Percentiles rank a stretch among this genome's conserved stretches.
phyloP scores from a whole-genome alignment of 345 rosid species.

The Dipteronia dyeriana region DNA sequence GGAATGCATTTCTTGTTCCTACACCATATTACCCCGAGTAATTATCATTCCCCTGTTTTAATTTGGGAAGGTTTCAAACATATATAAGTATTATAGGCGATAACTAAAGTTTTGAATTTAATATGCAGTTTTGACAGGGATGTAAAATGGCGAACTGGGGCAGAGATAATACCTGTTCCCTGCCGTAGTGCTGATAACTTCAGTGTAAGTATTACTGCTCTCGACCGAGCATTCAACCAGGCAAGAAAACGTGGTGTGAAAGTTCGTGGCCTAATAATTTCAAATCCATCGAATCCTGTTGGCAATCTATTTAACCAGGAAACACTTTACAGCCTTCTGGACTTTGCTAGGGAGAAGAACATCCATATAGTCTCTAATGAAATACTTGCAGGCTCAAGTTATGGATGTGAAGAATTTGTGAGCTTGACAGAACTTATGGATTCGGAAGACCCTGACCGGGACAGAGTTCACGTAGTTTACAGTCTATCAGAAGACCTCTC shows the following conservation, averaged over 20 bases:
- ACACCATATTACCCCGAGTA: slow-evolving; percentile 86
- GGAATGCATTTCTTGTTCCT: slow-evolving; percentile 93
- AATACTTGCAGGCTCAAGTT: slow-evolving; percentile 62
- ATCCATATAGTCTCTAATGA: slow-evolving; percentile 81
- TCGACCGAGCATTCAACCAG: slow-evolving; percentile 81
- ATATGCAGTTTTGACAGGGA: slow-evolving; percentile 74
- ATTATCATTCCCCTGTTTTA: not conserved
- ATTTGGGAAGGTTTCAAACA: slow-evolving; percentile 9
- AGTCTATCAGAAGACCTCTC: slow-evolving; percentile 73
- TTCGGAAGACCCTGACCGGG: slow-evolving; percentile 57
- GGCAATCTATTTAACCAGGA: slow-evolving; percentile 61
- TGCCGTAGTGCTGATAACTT: slow-evolving; percentile 84
- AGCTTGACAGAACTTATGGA: slow-evolving; percentile 76
- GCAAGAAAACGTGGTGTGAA: slow-evolving; percentile 87
- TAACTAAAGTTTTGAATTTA: slow-evolving; percentile 27
- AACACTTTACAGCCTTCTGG: slow-evolving; percentile 64
- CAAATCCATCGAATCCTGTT: slow-evolving; percentile 82
- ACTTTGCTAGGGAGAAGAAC: slow-evolving; percentile 89
- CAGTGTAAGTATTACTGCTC: slow-evolving; percentile 61
- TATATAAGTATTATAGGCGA: not conserved
- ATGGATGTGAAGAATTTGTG: slow-evolving; percentile 63
- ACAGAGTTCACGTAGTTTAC: slow-evolving; percentile 79
- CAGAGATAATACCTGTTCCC: slow-evolving; percentile 83
- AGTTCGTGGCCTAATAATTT: slow-evolving; percentile 74
- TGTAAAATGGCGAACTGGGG: slow-evolving; percentile 88